A percentile compares a stretch with the other conserved stretches of the same genome.
phyloP scores from a whole-genome alignment of 2,329 filamentous ascomycete species.

The Fusarium dimerum region DNA sequence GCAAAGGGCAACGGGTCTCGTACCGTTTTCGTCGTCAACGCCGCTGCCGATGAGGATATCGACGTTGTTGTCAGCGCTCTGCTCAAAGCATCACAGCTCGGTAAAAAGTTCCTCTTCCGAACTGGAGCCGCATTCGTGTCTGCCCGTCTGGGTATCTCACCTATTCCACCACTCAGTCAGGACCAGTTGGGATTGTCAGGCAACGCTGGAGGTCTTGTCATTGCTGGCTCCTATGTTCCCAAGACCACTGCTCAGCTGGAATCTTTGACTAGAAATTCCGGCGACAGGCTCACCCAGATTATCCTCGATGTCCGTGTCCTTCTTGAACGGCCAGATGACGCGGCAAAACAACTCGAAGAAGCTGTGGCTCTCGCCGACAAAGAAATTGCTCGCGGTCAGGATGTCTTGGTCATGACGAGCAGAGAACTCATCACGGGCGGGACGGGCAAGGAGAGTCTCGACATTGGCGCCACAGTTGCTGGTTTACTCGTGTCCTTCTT shows the following conservation, averaged over 20 bases:
- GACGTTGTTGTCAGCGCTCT: slow-evolving; percentile 55
- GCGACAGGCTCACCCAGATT: slow-evolving; percentile 44
- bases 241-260: slow-evolving; percentile 59
- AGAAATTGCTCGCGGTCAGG: slow-evolving; percentile 45
- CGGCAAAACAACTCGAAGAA: slow-evolving; percentile 33
- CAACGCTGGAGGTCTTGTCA: slow-evolving; percentile 49
- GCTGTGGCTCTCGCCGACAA: slow-evolving; percentile 38
- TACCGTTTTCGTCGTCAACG: slow-evolving; percentile 52
- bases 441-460: slow-evolving; percentile 50
- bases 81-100: slow-evolving; percentile 35
- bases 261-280: slow-evolving; percentile 40
- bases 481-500: slow-evolving; percentile 52
- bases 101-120: slow-evolving; percentile 40
- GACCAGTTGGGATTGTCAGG: slow-evolving; percentile 41
- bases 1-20: slow-evolving; percentile 27
- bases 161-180: slow-evolving; percentile 52
- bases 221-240: slow-evolving; percentile 59
- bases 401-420: slow-evolving; percentile 62
- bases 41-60: slow-evolving; percentile 55
- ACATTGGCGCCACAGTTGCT: slow-evolving; percentile 56
- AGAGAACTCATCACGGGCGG: slow-evolving; percentile 48
- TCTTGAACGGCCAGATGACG: slow-evolving; percentile 37
- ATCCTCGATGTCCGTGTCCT: slow-evolving; percentile 50
- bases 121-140: slow-evolving; percentile 46
- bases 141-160: slow-evolving; percentile 51